Evolutionary conservation across 345 rosid genomes (phyloP).

Genomic region (Citrus trifoliata): DNA sequence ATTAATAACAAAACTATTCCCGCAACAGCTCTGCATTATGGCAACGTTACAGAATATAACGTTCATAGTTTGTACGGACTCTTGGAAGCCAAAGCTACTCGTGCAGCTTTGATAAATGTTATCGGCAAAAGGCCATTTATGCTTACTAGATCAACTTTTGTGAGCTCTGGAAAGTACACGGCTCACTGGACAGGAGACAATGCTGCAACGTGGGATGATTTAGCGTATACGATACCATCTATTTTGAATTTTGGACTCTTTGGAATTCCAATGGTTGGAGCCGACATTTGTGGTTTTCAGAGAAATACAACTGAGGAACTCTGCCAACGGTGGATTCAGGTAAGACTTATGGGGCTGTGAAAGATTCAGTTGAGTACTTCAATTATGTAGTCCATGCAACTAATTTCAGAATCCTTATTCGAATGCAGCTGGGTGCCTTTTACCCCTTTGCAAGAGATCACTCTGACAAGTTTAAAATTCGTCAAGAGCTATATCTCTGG

Average conservation of each 20-base stretch:
- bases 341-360: neutral
- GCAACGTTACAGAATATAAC: neutral
- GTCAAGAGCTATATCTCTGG: slow-evolving; percentile 4
- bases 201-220: slow-evolving; percentile 4
- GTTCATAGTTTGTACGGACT: neutral
- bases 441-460: slow-evolving; percentile 4
- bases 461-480: neutral
- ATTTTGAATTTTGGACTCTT: neutral
- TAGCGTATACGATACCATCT: neutral
- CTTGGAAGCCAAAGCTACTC: neutral
- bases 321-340: neutral
- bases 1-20: neutral
- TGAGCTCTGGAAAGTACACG: neutral
- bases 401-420: neutral
- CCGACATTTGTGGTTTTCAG: neutral
- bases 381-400: neutral
- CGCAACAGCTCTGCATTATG: neutral
- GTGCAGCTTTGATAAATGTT: neutral
- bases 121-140: neutral
- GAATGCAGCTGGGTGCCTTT: neutral
- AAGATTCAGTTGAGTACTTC: neutral
- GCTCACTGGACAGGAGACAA: slow-evolving; percentile 9
- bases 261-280: neutral
- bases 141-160: neutral
- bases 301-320: neutral